Percentiles rank a stretch among this genome's conserved stretches.
These are phyloP conservation scores for Pichia sp. DNA, from an alignment of 1,139 yeast genomes.

Conservation along the genomic window DNA sequence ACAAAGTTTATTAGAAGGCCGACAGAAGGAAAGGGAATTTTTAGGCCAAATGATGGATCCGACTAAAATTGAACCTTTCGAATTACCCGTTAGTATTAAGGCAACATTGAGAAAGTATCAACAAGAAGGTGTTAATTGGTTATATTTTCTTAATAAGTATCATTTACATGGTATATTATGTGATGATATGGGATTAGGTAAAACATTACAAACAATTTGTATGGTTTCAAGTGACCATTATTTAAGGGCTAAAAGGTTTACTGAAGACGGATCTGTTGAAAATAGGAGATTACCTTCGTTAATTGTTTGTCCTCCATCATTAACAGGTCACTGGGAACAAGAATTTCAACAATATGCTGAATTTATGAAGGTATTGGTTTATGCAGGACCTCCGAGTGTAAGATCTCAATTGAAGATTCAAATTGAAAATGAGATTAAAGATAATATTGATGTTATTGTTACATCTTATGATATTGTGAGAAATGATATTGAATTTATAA, in stretches of 20 bases:
- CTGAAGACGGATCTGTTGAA: conserved; percentile 58
- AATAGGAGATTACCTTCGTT: conserved; percentile 74
- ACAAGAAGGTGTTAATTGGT: conserved; percentile 98
- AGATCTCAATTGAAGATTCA: conserved; percentile 47
- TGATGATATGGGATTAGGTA: conserved; percentile 99
- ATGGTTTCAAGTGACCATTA: conserved; percentile 96
- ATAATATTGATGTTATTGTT: conserved; percentile 67
- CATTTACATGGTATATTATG: conserved; percentile 95
- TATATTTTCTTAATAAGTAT: conserved; percentile 89
- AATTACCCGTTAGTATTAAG: conserved; percentile 82
- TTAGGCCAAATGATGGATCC: conserved; percentile 98
- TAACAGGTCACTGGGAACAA: conserved; percentile 98
- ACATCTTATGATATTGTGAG: conserved; percentile 96
- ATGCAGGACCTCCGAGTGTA: conserved; percentile 87
- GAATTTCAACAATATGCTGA: conserved; percentile 91
- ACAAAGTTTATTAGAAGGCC: conserved; percentile 70
- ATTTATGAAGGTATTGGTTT: conserved; percentile 71
- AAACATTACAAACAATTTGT: conserved; percentile 94
- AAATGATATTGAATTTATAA: conserved; percentile 70
- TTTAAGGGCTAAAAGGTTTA: conserved; percentile 64
- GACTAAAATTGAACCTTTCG: conserved; percentile 81
- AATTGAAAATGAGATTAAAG: conserved; percentile 7
- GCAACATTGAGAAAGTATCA: conserved; percentile 94
- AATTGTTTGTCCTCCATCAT: conserved; percentile 92
- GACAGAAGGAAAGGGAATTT: conserved; percentile 91